A percentile compares a stretch with the other conserved stretches of the same genome.
These are phyloP conservation scores for Aspergillus nomiae DNA, from an alignment of 2,329 filamentous ascomycete genomes.

Conservation along the genomic window DNA sequence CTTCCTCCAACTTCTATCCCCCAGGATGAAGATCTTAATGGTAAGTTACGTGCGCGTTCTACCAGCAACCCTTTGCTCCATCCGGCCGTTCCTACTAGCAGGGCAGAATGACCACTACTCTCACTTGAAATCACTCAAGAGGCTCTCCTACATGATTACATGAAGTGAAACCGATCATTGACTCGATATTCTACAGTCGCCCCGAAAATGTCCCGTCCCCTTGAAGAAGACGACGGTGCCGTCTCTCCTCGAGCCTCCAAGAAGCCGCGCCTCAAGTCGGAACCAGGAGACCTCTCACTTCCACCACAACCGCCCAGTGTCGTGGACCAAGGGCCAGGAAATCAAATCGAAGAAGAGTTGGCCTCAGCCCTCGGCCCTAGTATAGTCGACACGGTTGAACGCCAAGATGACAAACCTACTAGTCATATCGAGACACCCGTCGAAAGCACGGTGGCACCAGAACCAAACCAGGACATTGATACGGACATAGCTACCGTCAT, in stretches of 20 bases:
- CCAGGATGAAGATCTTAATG: constrained; percentile 31
- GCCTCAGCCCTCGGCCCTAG: constrained; percentile 36
- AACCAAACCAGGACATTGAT: constrained; percentile 29
- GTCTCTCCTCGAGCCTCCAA: constrained; percentile 39
- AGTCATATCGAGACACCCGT: constrained; percentile 23
- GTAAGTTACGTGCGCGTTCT: constrained; percentile 28
- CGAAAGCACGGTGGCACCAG: constrained; percentile 21
- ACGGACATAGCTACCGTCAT: constrained; percentile 43
- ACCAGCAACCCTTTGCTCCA: not conserved
- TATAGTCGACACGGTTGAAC: constrained; percentile 30
- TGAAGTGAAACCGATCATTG: not conserved
- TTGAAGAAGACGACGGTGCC: constrained; percentile 39
- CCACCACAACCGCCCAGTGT: constrained; percentile 21
- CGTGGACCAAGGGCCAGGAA: constrained; percentile 29
- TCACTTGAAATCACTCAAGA: not conserved
- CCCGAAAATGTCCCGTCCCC: constrained; percentile 35
- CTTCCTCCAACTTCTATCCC: constrained; percentile 32
- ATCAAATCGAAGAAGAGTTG: constrained; percentile 40
- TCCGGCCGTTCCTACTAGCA: not conserved
- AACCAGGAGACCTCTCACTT: constrained; percentile 25
- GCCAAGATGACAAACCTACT: constrained; percentile 20
- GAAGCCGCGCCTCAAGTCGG: constrained; percentile 42
- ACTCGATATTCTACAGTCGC: constrained; percentile 19
- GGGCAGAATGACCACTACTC: not conserved
- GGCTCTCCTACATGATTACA: not conserved